Evolutionary conservation across 2,329 filamentous ascomycete genomes (phyloP), one percentile per base, ranked within the genome.

Genomic region (Orbilia ellipsospora): DNA sequence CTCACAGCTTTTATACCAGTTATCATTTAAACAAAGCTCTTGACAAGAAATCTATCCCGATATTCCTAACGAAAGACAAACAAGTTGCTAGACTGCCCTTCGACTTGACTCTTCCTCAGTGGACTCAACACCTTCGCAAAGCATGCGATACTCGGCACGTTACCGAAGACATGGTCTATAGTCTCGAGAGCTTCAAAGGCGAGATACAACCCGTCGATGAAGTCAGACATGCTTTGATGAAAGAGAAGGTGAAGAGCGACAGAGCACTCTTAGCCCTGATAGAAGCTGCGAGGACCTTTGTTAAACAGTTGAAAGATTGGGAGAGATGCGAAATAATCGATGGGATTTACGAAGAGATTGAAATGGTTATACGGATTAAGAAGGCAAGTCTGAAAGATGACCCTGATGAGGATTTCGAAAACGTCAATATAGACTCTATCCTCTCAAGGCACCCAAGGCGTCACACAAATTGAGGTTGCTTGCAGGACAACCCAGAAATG

Each of bases 161-260:
- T 10, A 64, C 61, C 23, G 69, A 69, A 36, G 69, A 77, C 48
- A 79, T 79, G 74, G 78, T 79, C 2, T 72, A 75, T 7, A 64
- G 77, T n/a, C 63, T 77, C 13, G 78, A 78, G n/a, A 77, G 73
- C n/a, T 79, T 79, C 57, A 79, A 79, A 51, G 77, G 78, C 13
- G 78, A 79, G 57, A 79, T 78, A 61, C 77, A 77, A 50, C 78
- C 78, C 2, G 78, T 79, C 2, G 78, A 79, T 55, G 78, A 79
- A 52, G 70, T 79, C 31, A 65, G 76, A 13, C 78, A 79, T 51
- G 78, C 78, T 0, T 74, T 78, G 18, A 65, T 67, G 54, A 79
- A 79, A 28, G 62, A 76, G 23, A 79, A 79, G 42, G 64, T 77
- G 8, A 79, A 79, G 60, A 74, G 70, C 10, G 78, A 79, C 42